A percentile compares a stretch with the other conserved stretches of the same genome.
These are phyloP conservation scores for Phytophthora pinifolia DNA, from an alignment of 352 stramenopile species.

Conservation along the genomic window DNA sequence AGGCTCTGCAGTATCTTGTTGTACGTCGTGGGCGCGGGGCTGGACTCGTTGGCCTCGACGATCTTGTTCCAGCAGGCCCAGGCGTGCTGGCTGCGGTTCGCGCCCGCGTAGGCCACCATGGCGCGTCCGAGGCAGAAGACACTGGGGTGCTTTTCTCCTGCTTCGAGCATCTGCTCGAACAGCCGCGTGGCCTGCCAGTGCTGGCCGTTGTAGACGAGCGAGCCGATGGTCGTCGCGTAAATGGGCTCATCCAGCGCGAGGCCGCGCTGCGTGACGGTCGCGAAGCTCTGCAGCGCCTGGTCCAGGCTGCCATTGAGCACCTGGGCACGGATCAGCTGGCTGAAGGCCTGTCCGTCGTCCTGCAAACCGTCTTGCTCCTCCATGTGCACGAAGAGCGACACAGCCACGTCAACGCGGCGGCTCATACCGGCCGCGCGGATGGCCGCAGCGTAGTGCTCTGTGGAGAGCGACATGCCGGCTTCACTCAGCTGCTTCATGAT, in stretches of 20 bases:
- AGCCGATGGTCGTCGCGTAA: slow-evolving; percentile 75
- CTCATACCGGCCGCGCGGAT: slow-evolving; percentile 75
- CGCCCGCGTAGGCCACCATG: slow-evolving; percentile 77
- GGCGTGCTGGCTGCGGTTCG: slow-evolving; percentile 60
- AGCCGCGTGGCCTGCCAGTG: slow-evolving; percentile 71
- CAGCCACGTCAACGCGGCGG: slow-evolving; percentile 47
- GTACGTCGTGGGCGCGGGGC: slow-evolving; percentile 53
- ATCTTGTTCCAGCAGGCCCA: slow-evolving; percentile 77
- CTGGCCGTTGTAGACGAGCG: slow-evolving; percentile 53
- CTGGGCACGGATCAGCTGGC: slow-evolving; percentile 77
- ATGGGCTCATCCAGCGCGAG: slow-evolving; percentile 65
- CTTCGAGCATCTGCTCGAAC: slow-evolving; percentile 74
- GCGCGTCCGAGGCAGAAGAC: slow-evolving; percentile 78
- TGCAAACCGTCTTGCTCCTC: slow-evolving; percentile 49
- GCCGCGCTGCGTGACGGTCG: slow-evolving; percentile 48
- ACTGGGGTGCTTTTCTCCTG: slow-evolving; percentile 52
- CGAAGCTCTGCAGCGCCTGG: slow-evolving; percentile 79
- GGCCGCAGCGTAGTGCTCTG: slow-evolving; percentile 46
- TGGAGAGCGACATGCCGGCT: slow-evolving; percentile 28
- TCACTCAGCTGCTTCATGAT: slow-evolving; percentile 53
- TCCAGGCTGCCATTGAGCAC: slow-evolving; percentile 62
- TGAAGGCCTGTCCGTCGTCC: slow-evolving; percentile 54
- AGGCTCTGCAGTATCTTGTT: slow-evolving; percentile 66
- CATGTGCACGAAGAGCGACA: slow-evolving; percentile 66
- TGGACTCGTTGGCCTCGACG: slow-evolving; percentile 40